Evolutionary conservation across 2,329 filamentous ascomycete species (phyloP).

Genomic region (Neoscytalidium dimidiatum): DNA sequence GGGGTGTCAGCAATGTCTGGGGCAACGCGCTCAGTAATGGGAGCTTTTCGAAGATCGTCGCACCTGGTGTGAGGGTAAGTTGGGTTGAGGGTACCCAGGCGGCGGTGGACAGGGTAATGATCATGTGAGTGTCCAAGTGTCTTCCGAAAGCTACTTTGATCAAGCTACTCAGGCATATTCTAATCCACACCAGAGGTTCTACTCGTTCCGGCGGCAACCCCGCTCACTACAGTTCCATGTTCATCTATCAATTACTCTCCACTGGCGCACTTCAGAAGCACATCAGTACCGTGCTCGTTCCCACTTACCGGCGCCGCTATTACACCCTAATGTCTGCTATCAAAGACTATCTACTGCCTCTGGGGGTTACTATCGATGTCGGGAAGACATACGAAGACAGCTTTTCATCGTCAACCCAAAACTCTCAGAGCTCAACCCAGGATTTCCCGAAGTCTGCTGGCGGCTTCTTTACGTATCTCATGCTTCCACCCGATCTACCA

Average conservation of each 20-base stretch:
- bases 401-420: constrained; percentile 25
- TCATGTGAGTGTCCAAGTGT: constrained; percentile 34
- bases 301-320: constrained; percentile 59
- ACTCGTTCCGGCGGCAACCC: constrained; percentile 61
- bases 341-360: constrained; percentile 58
- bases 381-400: background rate
- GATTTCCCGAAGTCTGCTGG: constrained; percentile 60
- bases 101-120: constrained; percentile 59
- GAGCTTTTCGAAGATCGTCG: constrained; percentile 84
- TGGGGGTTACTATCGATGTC: constrained; percentile 52
- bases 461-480: constrained; percentile 84
- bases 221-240: constrained; percentile 59
- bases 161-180: background rate
- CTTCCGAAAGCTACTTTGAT: background rate
- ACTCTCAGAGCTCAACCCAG: constrained; percentile 32
- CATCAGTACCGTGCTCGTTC: constrained; percentile 55
- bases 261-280: constrained; percentile 55
- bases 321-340: constrained; percentile 61
- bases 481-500: constrained; percentile 56
- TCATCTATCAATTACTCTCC: constrained; percentile 56
- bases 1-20: constrained; percentile 62
- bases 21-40: constrained; percentile 84
- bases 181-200: constrained; percentile 60
- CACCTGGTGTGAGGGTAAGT: constrained; percentile 80
- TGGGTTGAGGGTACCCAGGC: constrained; percentile 76